Percentiles rank a stretch among this genome's conserved stretches.
Conservation (phyloP, 176 grass and related monocot genomes). For the Juncus inflexus region DNA sequence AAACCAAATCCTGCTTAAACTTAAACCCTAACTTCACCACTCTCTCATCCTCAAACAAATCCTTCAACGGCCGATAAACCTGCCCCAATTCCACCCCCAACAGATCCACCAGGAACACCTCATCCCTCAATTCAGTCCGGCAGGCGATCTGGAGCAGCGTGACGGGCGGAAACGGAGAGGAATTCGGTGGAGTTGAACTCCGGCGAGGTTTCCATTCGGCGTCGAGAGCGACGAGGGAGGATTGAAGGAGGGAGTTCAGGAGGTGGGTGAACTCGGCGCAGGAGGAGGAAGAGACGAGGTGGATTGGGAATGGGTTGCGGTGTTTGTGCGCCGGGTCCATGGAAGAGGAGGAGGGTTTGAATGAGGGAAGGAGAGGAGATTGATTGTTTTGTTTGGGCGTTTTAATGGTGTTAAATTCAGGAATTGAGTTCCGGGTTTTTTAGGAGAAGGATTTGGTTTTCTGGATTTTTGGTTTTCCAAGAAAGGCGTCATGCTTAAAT, state of each 20-base stretch:
- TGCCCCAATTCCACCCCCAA: conserved; percentile 53
- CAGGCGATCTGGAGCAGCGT: conserved; percentile 77
- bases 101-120: conserved; percentile 80
- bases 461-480: background rate
- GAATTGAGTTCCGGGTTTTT: background rate
- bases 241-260: conserved; percentile 33
- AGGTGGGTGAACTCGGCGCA: conserved; percentile 40
- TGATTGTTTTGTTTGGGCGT: background rate
- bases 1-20: conserved; percentile 93
- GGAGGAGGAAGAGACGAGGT: conserved; percentile 23
- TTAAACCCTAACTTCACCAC: conserved; percentile 77
- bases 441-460: background rate
- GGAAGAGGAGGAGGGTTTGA: background rate
- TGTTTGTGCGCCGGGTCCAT: conserved; percentile 24
- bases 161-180: conserved; percentile 48
- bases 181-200: conserved; percentile 5
- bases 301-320: background rate
- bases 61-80: conserved; percentile 51
- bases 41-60: conserved; percentile 53
- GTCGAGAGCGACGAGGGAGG: conserved; percentile 62
- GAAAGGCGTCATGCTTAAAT: conserved; percentile 28
- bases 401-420: background rate
- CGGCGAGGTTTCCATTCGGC: conserved; percentile 92
- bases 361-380: background rate
- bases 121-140: conserved; percentile 12